Conservation (phyloP, 176 grass and related monocot species). For the Aegilops speltoides region DNA sequence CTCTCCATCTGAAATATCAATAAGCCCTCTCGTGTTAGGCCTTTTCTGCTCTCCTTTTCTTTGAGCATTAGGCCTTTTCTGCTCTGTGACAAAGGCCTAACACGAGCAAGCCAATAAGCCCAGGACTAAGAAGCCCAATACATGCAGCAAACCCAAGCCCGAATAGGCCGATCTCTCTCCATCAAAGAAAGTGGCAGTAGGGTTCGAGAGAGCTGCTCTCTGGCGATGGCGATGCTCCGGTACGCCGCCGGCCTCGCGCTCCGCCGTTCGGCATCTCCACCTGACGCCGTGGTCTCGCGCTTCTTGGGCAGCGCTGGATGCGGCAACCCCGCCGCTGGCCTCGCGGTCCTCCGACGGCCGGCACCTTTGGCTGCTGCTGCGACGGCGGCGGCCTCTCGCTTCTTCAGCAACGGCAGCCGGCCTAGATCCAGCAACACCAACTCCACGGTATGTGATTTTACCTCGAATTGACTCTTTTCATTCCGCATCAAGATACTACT, state of each 20-base stretch:
- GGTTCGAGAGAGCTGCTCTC: no score
- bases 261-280: not conserved
- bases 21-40: no score
- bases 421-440: not conserved
- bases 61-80: no score
- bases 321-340: not conserved
- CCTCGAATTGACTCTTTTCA: not conserved
- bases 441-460: not conserved
- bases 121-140: no score
- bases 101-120: no score
- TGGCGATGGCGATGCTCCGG: slow-evolving; percentile 5
- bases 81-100: no score
- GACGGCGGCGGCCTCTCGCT: not conserved
- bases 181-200: no score
- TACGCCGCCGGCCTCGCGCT: not conserved
- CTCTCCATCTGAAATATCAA: no score
- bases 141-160: no score
- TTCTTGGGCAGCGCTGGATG: not conserved
- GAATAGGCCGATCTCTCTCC: no score
- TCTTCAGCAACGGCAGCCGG: not conserved
- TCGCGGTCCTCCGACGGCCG: not conserved
- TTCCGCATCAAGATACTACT: not conserved
- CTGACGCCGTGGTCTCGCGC: not conserved
- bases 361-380: not conserved
- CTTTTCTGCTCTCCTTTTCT: no score